phyloP scores from a whole-genome alignment of 805 yeast species.

The Kregervanrija pseudodelftensis region DNA sequence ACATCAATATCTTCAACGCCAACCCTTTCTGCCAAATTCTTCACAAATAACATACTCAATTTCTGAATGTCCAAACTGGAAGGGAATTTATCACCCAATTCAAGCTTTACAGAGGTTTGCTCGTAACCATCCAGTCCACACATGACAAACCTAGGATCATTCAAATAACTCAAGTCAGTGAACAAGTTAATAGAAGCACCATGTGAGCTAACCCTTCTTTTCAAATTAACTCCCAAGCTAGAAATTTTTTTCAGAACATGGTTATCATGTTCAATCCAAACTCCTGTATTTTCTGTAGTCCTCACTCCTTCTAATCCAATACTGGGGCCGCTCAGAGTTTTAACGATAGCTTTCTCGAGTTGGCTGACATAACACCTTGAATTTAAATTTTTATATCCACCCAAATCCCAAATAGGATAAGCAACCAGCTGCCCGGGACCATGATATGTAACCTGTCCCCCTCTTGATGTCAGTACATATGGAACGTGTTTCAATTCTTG shows the following conservation, averaged over 20 bases:
- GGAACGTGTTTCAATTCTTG: conserved; percentile 36
- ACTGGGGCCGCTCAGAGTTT: conserved; percentile 13
- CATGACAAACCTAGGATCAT: conserved; percentile 56
- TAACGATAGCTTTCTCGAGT: conserved; percentile 33
- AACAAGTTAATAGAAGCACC: conserved; percentile 78
- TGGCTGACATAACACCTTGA: conserved; percentile 47
- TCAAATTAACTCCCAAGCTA: conserved; percentile 82
- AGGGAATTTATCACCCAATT: conserved; percentile 7
- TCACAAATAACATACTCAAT: conserved; percentile 28
- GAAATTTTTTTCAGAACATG: conserved; percentile 57
- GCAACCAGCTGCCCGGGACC: conserved; percentile 93
- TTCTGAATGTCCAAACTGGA: conserved; percentile 30
- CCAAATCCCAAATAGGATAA: conserved; percentile 70
- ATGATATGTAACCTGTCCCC: conserved; percentile 96
- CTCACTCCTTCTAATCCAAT: conserved; percentile 34
- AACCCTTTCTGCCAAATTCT: conserved; percentile 34
- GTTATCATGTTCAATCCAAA: conserved; percentile 48
- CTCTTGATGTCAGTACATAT: conserved; percentile 76
- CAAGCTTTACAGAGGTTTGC: conserved; percentile 46
- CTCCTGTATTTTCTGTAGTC: conserved; percentile 74
- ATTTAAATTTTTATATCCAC: conserved; percentile 43
- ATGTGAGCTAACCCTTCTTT: conserved; percentile 79
- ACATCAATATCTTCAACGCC: conserved; percentile 17
- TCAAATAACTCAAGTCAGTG: conserved; percentile 68
- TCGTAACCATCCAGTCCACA: conserved; percentile 69